These are phyloP conservation scores for Rhodotorula sphaerocarpa DNA, from an alignment of 768 basidiomycete species.

Conservation along the genomic window DNA sequence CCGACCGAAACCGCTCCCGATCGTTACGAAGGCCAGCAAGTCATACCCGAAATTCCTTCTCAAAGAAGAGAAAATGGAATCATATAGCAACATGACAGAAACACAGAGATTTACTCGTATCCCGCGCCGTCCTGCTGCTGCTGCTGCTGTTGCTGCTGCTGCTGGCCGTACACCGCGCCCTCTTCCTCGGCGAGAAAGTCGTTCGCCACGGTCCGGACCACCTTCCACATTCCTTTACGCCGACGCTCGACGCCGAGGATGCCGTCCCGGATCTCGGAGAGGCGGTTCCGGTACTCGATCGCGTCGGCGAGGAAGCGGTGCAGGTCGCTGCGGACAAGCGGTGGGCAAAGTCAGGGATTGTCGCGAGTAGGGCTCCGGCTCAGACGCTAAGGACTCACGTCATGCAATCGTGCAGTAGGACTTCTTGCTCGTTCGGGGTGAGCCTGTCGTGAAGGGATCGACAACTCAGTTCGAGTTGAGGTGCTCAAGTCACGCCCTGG, in stretches of 20 bases:
- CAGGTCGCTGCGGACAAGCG: constrained; percentile 22
- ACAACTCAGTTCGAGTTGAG: neutral
- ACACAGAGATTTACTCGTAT: neutral
- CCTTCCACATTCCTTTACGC: constrained; percentile 38
- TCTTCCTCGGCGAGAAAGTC: constrained; percentile 32
- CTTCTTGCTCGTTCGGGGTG: constrained; percentile 37
- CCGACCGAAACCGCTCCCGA: too few species aligned
- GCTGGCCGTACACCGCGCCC: constrained; percentile 6
- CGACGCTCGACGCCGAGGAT: constrained; percentile 38
- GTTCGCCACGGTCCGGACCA: constrained; percentile 26
- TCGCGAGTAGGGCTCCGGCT: neutral
- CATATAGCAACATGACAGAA: too few species aligned
- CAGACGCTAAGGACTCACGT: constrained; percentile 12
- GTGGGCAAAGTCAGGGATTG: too few species aligned
- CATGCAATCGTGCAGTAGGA: constrained; percentile 36
- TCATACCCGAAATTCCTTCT: too few species aligned
- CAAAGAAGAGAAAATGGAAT: too few species aligned
- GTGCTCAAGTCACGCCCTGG: too few species aligned
- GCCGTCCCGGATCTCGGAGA: constrained; percentile 39
- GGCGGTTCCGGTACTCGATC: constrained; percentile 37
- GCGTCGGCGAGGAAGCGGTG: constrained; percentile 39
- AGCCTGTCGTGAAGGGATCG: neutral
- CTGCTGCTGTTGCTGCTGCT: neutral
- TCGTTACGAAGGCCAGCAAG: too few species aligned
- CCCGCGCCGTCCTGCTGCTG: neutral